phyloP scores from a whole-genome alignment of 2,329 filamentous ascomycete species.

The Blumeriella jaapii region DNA sequence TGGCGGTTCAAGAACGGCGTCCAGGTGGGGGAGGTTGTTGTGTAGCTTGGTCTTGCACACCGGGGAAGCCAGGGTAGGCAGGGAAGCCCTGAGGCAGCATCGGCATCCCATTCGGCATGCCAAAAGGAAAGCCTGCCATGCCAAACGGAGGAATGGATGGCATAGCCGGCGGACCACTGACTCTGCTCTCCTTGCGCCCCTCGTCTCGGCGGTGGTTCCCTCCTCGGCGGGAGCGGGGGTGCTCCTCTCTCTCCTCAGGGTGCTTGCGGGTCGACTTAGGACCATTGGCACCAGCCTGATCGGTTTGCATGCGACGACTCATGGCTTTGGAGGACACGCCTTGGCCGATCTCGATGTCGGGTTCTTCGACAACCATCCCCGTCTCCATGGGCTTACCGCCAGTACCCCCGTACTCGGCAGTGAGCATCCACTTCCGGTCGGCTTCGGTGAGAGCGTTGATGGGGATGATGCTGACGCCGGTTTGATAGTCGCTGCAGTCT shows the following conservation, averaged over 20 bases:
- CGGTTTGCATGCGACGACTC: constrained; percentile 56
- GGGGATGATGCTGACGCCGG: constrained; percentile 84
- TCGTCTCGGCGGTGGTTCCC: constrained; percentile 8
- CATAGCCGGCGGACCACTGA: constrained; percentile 15
- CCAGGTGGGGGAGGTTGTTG: constrained; percentile 22
- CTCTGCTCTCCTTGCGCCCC: constrained; percentile 12
- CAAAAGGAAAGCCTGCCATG: constrained; percentile 27
- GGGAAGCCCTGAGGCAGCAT: constrained; percentile 38
- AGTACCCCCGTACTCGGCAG: constrained; percentile 84
- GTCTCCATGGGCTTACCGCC: constrained; percentile 70
- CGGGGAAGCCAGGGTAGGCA: constrained; percentile 9
- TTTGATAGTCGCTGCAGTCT: constrained; percentile 93
- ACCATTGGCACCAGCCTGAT: constrained; percentile 52
- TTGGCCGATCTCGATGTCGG: constrained; percentile 95
- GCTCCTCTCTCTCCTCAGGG: constrained; percentile 24
- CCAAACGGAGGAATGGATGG: constrained; percentile 19
- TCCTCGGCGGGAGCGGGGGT: constrained; percentile 12
- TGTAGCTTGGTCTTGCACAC: constrained; percentile 14
- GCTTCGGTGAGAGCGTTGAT: constrained; percentile 89
- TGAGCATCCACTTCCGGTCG: constrained; percentile 94
- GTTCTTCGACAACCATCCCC: constrained; percentile 88
- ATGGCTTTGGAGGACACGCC: constrained; percentile 91
- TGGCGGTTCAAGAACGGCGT: constrained; percentile 13
- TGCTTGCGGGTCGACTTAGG: constrained; percentile 40
- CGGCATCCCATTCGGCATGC: constrained; percentile 38